Evolutionary conservation across 768 basidiomycete species (phyloP).

Genomic region (Rhodocollybia butyracea): DNA sequence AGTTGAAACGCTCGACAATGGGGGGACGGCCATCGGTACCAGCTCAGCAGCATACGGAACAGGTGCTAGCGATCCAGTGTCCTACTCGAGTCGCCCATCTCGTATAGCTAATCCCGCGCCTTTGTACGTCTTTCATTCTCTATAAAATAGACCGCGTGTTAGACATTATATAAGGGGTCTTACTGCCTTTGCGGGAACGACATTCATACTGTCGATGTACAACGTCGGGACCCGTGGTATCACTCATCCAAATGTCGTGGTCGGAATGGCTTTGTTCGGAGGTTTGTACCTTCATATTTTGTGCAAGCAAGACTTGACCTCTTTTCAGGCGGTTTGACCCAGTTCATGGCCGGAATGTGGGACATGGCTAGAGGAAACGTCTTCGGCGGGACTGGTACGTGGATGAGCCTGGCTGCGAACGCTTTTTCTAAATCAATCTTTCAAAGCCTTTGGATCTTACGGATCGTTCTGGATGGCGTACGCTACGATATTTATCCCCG

Average conservation of each 20-base stretch:
- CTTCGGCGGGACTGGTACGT: conserved; percentile 65
- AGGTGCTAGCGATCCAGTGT: conserved; percentile 4
- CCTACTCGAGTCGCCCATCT: conserved; percentile 14
- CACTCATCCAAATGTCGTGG: conserved; percentile 53
- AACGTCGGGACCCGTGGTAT: conserved; percentile 54
- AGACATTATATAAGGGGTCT: conserved; percentile 23
- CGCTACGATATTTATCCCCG: conserved; percentile 63
- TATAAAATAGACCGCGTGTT: neutral
- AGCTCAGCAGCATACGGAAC: conserved; percentile 10
- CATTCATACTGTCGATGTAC: conserved; percentile 67
- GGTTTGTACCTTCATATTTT: neutral
- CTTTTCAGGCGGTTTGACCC: conserved; percentile 62
- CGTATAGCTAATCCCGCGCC: conserved; percentile 31
- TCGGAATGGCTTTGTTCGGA: conserved; percentile 74
- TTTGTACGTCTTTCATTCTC: conserved; percentile 20
- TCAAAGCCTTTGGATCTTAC: conserved; percentile 64
- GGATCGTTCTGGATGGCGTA: conserved; percentile 83
- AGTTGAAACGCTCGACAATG: neutral
- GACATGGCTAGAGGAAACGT: conserved; percentile 58
- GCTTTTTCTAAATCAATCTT: neutral
- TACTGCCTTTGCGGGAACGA: conserved; percentile 59
- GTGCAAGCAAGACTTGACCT: neutral
- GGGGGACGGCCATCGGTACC: neutral
- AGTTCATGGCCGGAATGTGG: conserved; percentile 84
- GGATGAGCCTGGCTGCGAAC: neutral